Evolutionary conservation across 768 basidiomycete species (phyloP).

Genomic region (Xanthoconium purpureum): DNA sequence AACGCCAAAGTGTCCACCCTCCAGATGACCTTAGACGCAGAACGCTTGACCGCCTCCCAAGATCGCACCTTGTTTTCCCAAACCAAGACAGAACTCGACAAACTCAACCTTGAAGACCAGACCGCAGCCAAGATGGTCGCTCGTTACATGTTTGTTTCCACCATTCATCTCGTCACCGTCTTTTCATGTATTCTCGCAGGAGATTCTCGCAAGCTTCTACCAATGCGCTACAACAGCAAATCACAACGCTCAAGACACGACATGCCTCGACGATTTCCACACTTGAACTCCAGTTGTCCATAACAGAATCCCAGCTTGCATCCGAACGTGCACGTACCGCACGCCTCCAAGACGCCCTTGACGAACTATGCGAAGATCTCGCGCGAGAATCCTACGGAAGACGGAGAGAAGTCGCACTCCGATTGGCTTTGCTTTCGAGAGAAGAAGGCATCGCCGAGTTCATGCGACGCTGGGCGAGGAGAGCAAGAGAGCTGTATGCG

Average conservation of each 20-base stretch:
- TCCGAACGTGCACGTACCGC: conserved; percentile 43
- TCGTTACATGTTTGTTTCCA: conserved; percentile 69
- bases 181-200: conserved; percentile 40
- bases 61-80: conserved; percentile 46
- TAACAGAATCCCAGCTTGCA: conserved; percentile 42
- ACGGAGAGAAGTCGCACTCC: conserved; percentile 62
- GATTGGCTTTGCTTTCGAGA: conserved; percentile 59
- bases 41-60: conserved; percentile 40
- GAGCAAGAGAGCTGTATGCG: conserved; percentile 43
- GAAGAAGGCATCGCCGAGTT: conserved; percentile 60
- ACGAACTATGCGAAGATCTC: conserved; percentile 68
- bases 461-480: conserved; percentile 54
- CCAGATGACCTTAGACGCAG: conserved; percentile 44
- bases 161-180: not conserved
- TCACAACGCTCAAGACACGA: conserved; percentile 55
- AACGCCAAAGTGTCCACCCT: conserved; percentile 44
- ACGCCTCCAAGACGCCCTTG: conserved; percentile 57
- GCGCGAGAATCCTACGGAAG: conserved; percentile 71
- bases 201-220: conserved; percentile 80
- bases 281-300: conserved; percentile 47
- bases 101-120: conserved; percentile 60
- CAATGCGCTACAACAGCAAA: conserved; percentile 58
- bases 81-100: conserved; percentile 50
- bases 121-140: conserved; percentile 81
- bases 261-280: conserved; percentile 62